Percentiles rank a stretch among this genome's conserved stretches.
Evolutionary conservation across 768 basidiomycete genomes (phyloP).

Genomic region (Suillus bovinus): DNA sequence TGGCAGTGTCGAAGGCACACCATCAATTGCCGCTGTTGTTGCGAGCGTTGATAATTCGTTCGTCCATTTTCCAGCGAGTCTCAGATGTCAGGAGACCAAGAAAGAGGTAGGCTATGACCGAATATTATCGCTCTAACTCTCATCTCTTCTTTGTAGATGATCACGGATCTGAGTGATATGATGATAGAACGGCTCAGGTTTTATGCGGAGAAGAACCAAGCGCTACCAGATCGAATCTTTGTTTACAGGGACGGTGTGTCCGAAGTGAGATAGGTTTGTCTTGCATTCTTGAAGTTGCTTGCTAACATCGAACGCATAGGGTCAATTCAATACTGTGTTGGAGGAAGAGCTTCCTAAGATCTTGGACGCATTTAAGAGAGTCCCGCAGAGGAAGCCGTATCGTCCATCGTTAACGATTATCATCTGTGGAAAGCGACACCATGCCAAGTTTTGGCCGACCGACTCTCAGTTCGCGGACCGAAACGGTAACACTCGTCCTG

Average conservation of each 20-base stretch:
- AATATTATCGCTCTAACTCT: not conserved
- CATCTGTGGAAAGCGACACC: too few species aligned
- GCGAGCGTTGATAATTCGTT: slow-evolving; percentile 70
- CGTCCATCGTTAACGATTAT: slow-evolving; percentile 67
- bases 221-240: slow-evolving; percentile 65
- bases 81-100: too few species aligned
- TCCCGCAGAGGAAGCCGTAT: slow-evolving; percentile 48
- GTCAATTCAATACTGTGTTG: slow-evolving; percentile 68
- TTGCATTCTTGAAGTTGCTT: not conserved
- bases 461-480: too few species aligned
- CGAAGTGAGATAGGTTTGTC: slow-evolving; percentile 48
- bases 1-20: slow-evolving; percentile 75
- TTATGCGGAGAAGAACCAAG: slow-evolving; percentile 55
- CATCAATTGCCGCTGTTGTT: slow-evolving; percentile 83
- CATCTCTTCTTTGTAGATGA: slow-evolving; percentile 54
- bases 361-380: slow-evolving; percentile 52
- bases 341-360: slow-evolving; percentile 63
- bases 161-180: slow-evolving; percentile 67
- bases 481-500: too few species aligned
- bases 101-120: slow-evolving; percentile 22
- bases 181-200: slow-evolving; percentile 64
- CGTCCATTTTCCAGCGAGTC: slow-evolving; percentile 75
- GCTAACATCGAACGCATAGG: slow-evolving; percentile 38
- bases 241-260: slow-evolving; percentile 85
- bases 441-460: too few species aligned